Evolutionary conservation across 2,329 filamentous ascomycete genomes (phyloP), one percentile per base, ranked within the genome.

Genomic region (Arthrobotrys conoides): DNA sequence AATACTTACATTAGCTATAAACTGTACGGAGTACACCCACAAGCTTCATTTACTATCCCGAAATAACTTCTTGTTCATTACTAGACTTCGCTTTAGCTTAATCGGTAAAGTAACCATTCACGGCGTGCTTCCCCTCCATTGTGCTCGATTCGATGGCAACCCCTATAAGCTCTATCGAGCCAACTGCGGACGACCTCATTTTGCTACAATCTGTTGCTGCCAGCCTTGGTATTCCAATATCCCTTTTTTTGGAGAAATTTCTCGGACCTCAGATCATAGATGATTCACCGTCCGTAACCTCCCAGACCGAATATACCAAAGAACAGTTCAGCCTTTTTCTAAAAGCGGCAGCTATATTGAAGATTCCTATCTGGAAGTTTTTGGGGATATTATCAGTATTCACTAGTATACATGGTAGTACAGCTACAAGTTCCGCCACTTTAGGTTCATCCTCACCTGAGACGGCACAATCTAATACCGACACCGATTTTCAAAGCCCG

Each of bases 231-330:
- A 8, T 18, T 14, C 44, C 44, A n/a, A 48, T 48, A 48, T 48
- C 44, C 6, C 44, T 1, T n/a, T 18, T 48, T 48, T 48, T 48
- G 44, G 14, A 48, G 44, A 18, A 48, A 48, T 48, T 48, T 18
- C 44, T 48, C 44, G 44, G 44, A 48, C 44, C 44, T 18, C 44
- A 18, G 44, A 48, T 48, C 16, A 48, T 48, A 48, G 44, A 48
- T 48, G 44, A 48, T 18, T 14, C 44, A 18, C 44, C 44, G 8
- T 18, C 44, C 8, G 44, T 8, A 48, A 2, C 3, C 44, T 8
- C 44, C 5, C 44, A 48, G 44, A n/a, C 44, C 16, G 44, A 48
- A 48, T 48, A 48, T 48, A 48, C 44, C 44, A 48, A 48, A 18
- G 44, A 48, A 48, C 44, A 48, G n/a, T 48, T 48, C 16, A 18